Evolutionary conservation across 2,329 filamentous ascomycete species (phyloP).

Genomic region (Hymenoscyphus linearis): DNA sequence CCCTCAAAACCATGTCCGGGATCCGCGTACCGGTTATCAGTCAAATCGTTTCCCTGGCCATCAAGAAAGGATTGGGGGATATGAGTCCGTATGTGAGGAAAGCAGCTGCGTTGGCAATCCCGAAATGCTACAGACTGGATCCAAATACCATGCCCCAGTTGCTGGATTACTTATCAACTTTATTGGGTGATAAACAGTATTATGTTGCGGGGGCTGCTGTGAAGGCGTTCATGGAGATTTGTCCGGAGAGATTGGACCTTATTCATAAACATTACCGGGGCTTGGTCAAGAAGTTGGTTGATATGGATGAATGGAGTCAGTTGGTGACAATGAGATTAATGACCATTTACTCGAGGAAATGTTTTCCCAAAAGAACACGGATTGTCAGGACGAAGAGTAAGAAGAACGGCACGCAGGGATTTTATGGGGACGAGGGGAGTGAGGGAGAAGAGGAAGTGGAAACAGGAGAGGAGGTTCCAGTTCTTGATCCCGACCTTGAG

Average conservation of each 20-base stretch:
- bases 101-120: conserved; percentile 86
- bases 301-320: conserved; percentile 99
- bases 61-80: conserved; percentile 88
- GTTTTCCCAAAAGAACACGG: conserved; percentile 69
- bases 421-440: conserved; percentile 65
- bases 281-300: conserved; percentile 83
- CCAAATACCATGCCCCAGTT: conserved; percentile 80
- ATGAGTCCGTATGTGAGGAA: conserved; percentile 94
- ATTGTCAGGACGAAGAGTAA: conserved; percentile 48
- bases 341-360: conserved; percentile 77
- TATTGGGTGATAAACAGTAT: conserved; percentile 89
- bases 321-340: conserved; percentile 76
- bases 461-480: conserved; percentile 44
- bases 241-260: conserved; percentile 79
- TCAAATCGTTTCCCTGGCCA: conserved; percentile 92
- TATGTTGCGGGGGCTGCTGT: conserved; percentile 95
- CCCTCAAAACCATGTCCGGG: conserved; percentile 92
- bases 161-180: conserved; percentile 69
- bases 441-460: conserved; percentile 38
- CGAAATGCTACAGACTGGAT: conserved; percentile 91
- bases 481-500: conserved; percentile 76
- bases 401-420: conserved; percentile 55
- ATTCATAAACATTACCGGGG: conserved; percentile 86
- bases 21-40: conserved; percentile 97
- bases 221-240: conserved; percentile 81